Base-by-base conservation (phyloP, 2,329 filamentous ascomycete species). In the Hymenoscyphus scutula region DNA sequence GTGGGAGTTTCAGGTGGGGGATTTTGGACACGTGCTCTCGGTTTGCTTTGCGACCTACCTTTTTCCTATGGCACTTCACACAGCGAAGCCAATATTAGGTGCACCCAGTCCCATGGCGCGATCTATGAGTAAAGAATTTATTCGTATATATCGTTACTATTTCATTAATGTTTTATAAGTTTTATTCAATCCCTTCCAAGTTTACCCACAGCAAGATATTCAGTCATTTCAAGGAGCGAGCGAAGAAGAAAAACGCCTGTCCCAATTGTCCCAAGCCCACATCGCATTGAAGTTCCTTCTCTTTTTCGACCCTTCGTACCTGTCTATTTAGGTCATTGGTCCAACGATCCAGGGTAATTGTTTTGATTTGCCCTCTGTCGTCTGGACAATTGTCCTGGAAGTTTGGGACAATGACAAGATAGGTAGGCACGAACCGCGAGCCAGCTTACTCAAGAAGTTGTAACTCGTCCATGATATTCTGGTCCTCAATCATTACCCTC, bases 401-500 rank as follows among this genome's bases (percentile, higher is more conserved):
- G 6, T 29, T 29, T 29, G 27, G 27, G 27, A 29, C 27, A 29
- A 29, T 29, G 27, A 29, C 27, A 29, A 29, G 27, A 29, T 29
- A 29, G 27, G 27, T 6, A 3, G 27, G 27, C 27, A 29, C 27
- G 27, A 29, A 29, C 27, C 27, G 27, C 27, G 27, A 29, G 27
- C 3, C 25, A 38, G 17, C 23, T 45, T 41, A 59, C 23, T 59
- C 19, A 41, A 71, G 66, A 51, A 73, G 59, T 25, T 73, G 66
- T 57, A 73, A 67, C 34, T 72, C 71, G 48, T 72, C 71, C 70
- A 73, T 69, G 48, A 72, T 72, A 23, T 41, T 68, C 53, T 69
- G 70, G 62, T 74, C 72, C 34, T 72, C 70, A 53, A 71, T 68
- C 68, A 74, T 70, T 53, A 65, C 67, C 55, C 68, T 61, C 61